These are phyloP conservation scores for Phytophthora brassicae DNA, from an alignment of 352 stramenopile genomes.

Conservation along the genomic window DNA sequence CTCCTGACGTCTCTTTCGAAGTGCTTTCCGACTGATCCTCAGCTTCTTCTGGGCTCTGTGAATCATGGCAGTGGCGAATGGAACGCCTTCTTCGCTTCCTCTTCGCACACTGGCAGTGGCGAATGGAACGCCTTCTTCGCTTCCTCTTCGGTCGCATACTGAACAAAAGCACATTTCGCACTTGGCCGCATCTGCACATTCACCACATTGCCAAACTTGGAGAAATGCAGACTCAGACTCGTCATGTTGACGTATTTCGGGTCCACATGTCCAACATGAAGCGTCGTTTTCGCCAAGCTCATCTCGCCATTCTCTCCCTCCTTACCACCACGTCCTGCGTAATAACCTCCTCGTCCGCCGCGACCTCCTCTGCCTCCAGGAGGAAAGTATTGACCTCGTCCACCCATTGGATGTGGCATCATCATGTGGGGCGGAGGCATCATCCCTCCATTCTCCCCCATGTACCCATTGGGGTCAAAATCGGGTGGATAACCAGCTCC, in stretches of 20 bases:
- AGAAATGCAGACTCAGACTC: conserved; percentile 85
- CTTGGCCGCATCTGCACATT: conserved; percentile 88
- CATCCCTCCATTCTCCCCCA: conserved; percentile 63
- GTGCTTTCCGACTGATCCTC: conserved; percentile 40
- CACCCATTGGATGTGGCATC: conserved; percentile 63
- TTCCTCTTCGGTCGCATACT: conserved; percentile 82
- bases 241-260: conserved; percentile 90
- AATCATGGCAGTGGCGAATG: conserved; percentile 84
- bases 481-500: conserved; percentile 46
- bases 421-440: conserved; percentile 68
- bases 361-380: conserved; percentile 44
- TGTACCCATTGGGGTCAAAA: conserved; percentile 72
- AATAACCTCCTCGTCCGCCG: conserved; percentile 39
- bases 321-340: conserved; percentile 35
- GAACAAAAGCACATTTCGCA: conserved; percentile 82
- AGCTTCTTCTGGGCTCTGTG: conserved; percentile 62
- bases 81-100: conserved; percentile 86
- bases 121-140: conserved; percentile 88
- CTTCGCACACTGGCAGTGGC: conserved; percentile 83
- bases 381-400: conserved; percentile 46
- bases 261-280: conserved; percentile 85
- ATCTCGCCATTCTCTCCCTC: conserved; percentile 33
- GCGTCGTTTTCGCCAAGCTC: conserved; percentile 74
- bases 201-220: conserved; percentile 87
- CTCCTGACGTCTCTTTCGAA: conserved; percentile 31